Conservation (phyloP, 352 stramenopile genomes). For the Phytophthora sp. region DNA sequence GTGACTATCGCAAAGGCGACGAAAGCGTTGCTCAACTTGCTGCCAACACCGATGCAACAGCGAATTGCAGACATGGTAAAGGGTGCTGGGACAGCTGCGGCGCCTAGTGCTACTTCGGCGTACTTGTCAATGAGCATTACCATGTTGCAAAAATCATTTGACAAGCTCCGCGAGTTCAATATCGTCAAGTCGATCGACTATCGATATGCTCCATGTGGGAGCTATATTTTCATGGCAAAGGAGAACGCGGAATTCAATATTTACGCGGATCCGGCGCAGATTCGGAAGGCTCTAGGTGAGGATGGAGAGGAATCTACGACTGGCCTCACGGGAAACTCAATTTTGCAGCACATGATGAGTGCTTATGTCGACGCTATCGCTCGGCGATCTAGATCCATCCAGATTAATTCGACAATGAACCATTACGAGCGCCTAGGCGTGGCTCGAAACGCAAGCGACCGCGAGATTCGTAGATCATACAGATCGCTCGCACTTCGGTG, state of each 20-base stretch:
- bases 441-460: slow-evolving; percentile 56
- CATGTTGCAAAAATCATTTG: slow-evolving; percentile 77
- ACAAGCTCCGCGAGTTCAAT: slow-evolving; percentile 78
- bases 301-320: slow-evolving; percentile 51
- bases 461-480: slow-evolving; percentile 78
- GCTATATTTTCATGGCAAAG: slow-evolving; percentile 77
- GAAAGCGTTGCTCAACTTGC: slow-evolving; percentile 65
- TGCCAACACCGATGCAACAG: slow-evolving; percentile 73
- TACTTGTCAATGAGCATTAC: slow-evolving; percentile 83
- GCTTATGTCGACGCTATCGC: slow-evolving; percentile 77
- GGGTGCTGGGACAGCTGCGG: slow-evolving; percentile 21
- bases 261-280: slow-evolving; percentile 45
- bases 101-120: slow-evolving; percentile 58
- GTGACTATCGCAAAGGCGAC: slow-evolving; percentile 82
- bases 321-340: slow-evolving; percentile 69
- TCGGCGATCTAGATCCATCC: slow-evolving; percentile 71
- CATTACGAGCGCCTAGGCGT: slow-evolving; percentile 83
- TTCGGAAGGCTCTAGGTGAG: slow-evolving; percentile 55
- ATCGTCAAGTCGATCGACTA: slow-evolving; percentile 72
- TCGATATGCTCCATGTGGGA: slow-evolving; percentile 75
- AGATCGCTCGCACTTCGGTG: slow-evolving; percentile 76
- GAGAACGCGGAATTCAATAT: slow-evolving; percentile 58
- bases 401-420: slow-evolving; percentile 85
- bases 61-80: slow-evolving; percentile 43
- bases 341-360: slow-evolving; percentile 84